Base-by-base conservation (phyloP, 1,139 yeast species). In the Insectozyma bohioensis region DNA sequence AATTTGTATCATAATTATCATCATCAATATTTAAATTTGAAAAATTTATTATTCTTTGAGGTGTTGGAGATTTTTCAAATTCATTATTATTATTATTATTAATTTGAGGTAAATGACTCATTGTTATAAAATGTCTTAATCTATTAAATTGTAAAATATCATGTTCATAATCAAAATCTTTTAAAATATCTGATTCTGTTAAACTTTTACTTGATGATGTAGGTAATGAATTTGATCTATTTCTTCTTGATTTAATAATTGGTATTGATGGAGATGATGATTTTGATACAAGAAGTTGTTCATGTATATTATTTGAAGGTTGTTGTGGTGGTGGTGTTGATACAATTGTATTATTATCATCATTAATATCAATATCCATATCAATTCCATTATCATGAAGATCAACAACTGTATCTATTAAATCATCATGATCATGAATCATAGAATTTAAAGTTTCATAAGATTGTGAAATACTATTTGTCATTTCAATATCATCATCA, bases 221-320 rank as follows among this genome's bases (percentile, higher is more conserved):
- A 1, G 62, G 61, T 18, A 55, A 37, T 2, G 62, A 56, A 31
- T 51, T 56, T 6, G 59, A 50, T 28, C 58, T 39, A 2, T 18
- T 26, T 19, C 37, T 33, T n/a, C n/a, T n/a, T n/a, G n/a, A n/a
- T n/a, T n/a, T 5, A 21, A 18, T 20, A 19, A n/a, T n/a, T 4
- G 22, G 13, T 12, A 22, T 22, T 6, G 54, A 46, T 5, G 51
- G 45, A 5, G 55, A 45, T 5, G 51, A 36, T n/a, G n/a, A n/a
- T n/a, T n/a, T n/a, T n/a, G n/a, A n/a, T n/a, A 7, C 20, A 18
- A 10, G n/a, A n/a, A n/a, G n/a, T 15, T 26, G 29, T 16, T 29
- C 17, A 16, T 29, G 26, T 4, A 15, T 15, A 24, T 24, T 13
- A 8, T 19, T 19, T 9, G n/a, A 5, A 6, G 4, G 20, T 20